These are phyloP conservation scores for Backusella sp. DNA, from an alignment of 192 early-diverging fungal species.

Conservation along the genomic window DNA sequence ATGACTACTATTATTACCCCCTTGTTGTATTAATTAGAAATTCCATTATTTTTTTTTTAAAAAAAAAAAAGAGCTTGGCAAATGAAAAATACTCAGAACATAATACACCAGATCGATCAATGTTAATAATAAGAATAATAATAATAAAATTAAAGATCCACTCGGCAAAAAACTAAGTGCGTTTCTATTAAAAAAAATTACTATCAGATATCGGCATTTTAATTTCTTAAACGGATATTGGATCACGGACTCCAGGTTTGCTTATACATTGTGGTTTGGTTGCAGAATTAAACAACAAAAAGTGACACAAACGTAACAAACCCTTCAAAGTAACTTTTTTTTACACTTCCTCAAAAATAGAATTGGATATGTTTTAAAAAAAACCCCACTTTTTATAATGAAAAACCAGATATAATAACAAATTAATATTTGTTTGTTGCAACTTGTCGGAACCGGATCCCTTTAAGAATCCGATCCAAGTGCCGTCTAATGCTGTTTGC, in stretches of 20 bases:
- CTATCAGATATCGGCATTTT: neutral
- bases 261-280: neutral
- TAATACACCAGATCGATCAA: neutral
- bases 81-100: neutral
- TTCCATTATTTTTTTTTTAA: neutral
- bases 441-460: neutral
- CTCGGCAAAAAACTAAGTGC: neutral
- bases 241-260: conserved; percentile 2
- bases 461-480: conserved; percentile 1
- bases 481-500: neutral
- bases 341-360: neutral
- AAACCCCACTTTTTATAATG: neutral
- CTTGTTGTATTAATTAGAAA: neutral
- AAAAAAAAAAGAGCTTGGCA: neutral
- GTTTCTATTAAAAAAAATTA: neutral
- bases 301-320: neutral
- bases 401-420: neutral
- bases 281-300: neutral
- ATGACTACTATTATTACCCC: neutral
- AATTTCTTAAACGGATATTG: neutral
- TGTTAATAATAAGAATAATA: neutral
- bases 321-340: neutral
- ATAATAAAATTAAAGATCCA: neutral
- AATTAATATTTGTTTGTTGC: neutral
- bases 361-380: neutral